phyloP scores from a whole-genome alignment of 2,329 filamentous ascomycete genomes.

The Diaporthe amygdali region DNA sequence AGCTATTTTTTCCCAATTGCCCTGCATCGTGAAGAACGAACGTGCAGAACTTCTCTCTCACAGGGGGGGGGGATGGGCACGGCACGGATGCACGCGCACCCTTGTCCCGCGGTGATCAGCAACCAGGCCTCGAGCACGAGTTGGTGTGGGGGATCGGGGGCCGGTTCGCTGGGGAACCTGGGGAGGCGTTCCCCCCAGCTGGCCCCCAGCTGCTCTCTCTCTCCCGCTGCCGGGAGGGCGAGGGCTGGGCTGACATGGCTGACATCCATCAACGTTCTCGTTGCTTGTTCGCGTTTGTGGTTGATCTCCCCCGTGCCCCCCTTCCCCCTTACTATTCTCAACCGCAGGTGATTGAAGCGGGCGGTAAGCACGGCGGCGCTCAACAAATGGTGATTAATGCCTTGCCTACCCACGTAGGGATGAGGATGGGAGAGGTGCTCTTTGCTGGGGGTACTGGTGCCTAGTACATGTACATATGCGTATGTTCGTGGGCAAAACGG shows the following conservation, averaged over 20 bases:
- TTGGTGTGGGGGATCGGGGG: not conserved
- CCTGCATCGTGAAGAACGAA: not conserved
- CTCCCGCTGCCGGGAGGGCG: not conserved
- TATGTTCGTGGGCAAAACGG: not conserved
- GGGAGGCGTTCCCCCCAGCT: not conserved
- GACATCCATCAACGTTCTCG: not conserved
- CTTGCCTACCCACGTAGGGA: not conserved
- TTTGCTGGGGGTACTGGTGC: not conserved
- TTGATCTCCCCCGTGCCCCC: not conserved
- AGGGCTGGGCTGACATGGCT: constrained; percentile 1
- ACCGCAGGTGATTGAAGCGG: not conserved
- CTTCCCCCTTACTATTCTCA: not conserved
- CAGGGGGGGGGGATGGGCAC: not conserved
- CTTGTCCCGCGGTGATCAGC: constrained; percentile 9
- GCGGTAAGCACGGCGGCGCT: not conserved
- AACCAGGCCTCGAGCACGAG: not conserved
- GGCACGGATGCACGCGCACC: constrained; percentile 3
- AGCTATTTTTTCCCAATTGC: not conserved
- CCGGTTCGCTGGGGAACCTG: constrained; percentile 1
- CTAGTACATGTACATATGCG: not conserved
- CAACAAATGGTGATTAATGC: constrained; percentile 4
- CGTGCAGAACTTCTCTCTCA: not conserved
- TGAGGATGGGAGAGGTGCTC: not conserved
- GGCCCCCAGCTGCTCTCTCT: no score
- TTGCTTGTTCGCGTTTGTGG: not conserved